These are phyloP conservation scores for Ogataea naganishii DNA, from an alignment of 805 yeast genomes.

Conservation along the genomic window DNA sequence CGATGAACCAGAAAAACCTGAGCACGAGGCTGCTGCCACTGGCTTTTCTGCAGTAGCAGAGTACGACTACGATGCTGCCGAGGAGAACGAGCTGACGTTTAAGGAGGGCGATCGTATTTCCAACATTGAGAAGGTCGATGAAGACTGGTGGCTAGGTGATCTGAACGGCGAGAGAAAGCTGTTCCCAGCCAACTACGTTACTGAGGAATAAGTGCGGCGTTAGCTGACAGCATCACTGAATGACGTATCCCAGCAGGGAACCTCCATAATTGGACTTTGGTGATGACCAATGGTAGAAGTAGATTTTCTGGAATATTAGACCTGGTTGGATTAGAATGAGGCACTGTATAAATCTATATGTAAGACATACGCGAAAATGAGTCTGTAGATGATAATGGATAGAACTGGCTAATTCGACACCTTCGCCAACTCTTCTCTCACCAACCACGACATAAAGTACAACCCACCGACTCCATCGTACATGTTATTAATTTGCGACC, in stretches of 20 bases:
- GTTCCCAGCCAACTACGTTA: slow-evolving; percentile 89
- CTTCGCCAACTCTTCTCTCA: slow-evolving; percentile 9
- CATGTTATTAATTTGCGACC: slow-evolving; percentile 52
- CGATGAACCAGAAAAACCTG: slow-evolving; percentile 13
- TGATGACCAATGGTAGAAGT: too few species aligned
- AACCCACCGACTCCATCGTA: slow-evolving; percentile 43
- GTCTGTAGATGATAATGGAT: too few species aligned
- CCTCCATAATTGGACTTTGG: too few species aligned
- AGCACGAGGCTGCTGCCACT: slow-evolving; percentile 12
- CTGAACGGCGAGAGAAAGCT: slow-evolving; percentile 71
- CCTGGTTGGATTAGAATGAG: neutral
- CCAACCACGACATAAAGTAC: slow-evolving; percentile 33
- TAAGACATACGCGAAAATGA: too few species aligned
- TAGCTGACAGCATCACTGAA: too few species aligned
- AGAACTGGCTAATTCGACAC: neutral
- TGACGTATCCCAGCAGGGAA: too few species aligned
- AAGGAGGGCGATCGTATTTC: slow-evolving; percentile 74
- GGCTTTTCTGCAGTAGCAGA: slow-evolving; percentile 52
- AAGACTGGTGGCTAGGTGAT: slow-evolving; percentile 96
- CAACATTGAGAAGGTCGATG: slow-evolving; percentile 83
- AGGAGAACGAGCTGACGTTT: slow-evolving; percentile 84
- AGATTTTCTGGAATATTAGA: neutral
- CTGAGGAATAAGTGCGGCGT: too few species aligned
- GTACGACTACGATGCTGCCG: slow-evolving; percentile 81
- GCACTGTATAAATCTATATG: too few species aligned